phyloP scores from a whole-genome alignment of 148 eudicot genomes.

The Chenopodium berlandieri region DNA sequence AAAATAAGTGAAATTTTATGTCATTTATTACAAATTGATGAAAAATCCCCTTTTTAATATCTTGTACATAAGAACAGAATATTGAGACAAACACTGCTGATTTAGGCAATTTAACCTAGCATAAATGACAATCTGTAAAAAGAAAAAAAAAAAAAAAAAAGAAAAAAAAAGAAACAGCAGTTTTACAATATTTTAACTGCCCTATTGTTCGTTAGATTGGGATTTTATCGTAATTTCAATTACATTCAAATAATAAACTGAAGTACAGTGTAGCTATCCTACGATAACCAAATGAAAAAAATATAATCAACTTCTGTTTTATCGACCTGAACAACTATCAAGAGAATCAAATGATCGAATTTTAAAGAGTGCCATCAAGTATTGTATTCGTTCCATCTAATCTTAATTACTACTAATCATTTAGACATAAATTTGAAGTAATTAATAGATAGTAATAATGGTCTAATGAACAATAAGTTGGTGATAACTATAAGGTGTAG shows the following conservation, averaged over 20 bases:
- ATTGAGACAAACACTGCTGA: background rate
- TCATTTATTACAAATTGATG: background rate
- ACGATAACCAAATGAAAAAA: background rate
- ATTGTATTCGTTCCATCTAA: too few relatives aligned
- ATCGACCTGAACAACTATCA: background rate
- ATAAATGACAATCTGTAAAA: too few relatives aligned
- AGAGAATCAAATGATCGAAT: background rate
- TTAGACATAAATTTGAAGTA: too few relatives aligned
- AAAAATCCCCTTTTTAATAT: background rate
- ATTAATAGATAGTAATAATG: too few relatives aligned
- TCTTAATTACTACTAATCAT: too few relatives aligned
- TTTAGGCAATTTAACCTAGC: constrained; percentile 3
- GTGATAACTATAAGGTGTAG: too few relatives aligned
- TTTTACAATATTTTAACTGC: background rate
- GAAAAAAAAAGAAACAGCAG: background rate
- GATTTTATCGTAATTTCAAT: background rate
- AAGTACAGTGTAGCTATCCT: background rate
- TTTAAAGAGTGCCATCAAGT: too few relatives aligned
- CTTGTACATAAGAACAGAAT: constrained; percentile 22
- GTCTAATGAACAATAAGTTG: too few relatives aligned
- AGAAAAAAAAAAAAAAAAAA: too few relatives aligned
- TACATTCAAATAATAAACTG: too few relatives aligned
- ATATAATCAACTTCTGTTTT: background rate
- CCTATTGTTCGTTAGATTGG: background rate
- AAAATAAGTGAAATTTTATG: constrained; percentile 15